These are phyloP conservation scores for Botryosphaeria dothidea DNA, from an alignment of 2,329 filamentous ascomycete genomes.

Conservation along the genomic window DNA sequence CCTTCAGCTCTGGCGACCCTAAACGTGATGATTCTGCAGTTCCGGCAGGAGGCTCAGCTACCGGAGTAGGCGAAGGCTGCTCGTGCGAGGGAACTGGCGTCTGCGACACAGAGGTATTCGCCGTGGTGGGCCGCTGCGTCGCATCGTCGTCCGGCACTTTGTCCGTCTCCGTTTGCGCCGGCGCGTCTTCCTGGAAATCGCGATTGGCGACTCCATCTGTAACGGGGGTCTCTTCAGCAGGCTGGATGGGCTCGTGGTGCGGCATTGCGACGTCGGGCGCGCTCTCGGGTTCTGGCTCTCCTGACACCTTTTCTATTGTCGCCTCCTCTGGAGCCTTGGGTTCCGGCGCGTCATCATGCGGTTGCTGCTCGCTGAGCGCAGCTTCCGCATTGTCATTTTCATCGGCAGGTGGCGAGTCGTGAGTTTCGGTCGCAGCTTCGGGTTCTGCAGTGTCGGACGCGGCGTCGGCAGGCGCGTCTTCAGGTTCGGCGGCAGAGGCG, in stretches of 20 bases:
- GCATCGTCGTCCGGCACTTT: background rate
- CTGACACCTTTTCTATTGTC: constrained; percentile 8
- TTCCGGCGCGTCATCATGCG: background rate
- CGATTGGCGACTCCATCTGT: background rate
- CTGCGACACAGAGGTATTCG: constrained; percentile 16
- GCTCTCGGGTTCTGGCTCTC: background rate
- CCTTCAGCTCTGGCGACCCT: constrained; percentile 38
- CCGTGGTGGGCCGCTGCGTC: constrained; percentile 5
- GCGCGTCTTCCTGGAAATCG: constrained; percentile 9
- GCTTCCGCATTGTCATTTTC: constrained; percentile 23
- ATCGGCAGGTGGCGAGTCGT: constrained; percentile 9
- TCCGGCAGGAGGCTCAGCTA: background rate
- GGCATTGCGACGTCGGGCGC: background rate
- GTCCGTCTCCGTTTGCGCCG: background rate
- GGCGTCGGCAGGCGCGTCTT: constrained; percentile 5
- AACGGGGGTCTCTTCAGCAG: background rate
- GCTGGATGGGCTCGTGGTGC: constrained; percentile 6
- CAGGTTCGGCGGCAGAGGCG: background rate
- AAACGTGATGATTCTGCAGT: constrained; percentile 29
- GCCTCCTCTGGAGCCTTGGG: background rate
- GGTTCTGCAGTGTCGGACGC: constrained; percentile 6
- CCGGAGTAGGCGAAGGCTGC: background rate
- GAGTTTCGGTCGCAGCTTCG: background rate
- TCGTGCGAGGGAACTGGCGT: constrained; percentile 19
- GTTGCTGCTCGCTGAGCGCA: constrained; percentile 11